A percentile compares a stretch with the other conserved stretches of the same genome.
Evolutionary conservation across 2,329 filamentous ascomycete species (phyloP).

Genomic region (Rhynchosporium agropyri): DNA sequence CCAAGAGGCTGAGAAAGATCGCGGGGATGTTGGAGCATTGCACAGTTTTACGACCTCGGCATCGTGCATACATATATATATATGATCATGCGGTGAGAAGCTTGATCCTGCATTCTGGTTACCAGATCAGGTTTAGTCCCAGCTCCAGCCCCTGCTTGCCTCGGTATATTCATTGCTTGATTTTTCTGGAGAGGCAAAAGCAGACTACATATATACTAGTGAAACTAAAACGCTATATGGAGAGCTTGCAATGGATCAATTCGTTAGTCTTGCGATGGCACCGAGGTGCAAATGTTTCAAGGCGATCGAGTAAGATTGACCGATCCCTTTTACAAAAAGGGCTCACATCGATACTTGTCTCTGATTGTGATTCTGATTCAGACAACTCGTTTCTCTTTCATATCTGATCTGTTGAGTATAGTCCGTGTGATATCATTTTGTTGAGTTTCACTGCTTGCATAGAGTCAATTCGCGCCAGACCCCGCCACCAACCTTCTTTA

Average conservation of each 20-base stretch:
- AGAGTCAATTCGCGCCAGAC: background rate
- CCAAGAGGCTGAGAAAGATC: too few species aligned
- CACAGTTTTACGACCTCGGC: background rate
- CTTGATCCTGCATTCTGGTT: background rate
- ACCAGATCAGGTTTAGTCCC: background rate
- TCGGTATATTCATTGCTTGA: background rate
- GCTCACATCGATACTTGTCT: background rate
- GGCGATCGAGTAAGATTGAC: background rate
- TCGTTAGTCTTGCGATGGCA: constrained; percentile 4
- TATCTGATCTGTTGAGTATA: background rate
- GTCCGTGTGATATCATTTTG: background rate
- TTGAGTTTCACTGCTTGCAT: background rate
- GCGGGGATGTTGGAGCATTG: too few species aligned
- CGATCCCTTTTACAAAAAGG: background rate
- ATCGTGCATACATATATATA: background rate
- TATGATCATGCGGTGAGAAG: background rate
- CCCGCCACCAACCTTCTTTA: background rate
- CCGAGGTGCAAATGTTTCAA: constrained; percentile 11
- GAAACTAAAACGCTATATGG: background rate
- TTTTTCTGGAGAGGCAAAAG: background rate
- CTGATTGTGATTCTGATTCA: background rate
- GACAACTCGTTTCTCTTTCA: background rate
- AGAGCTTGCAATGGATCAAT: background rate
- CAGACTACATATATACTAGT: background rate
- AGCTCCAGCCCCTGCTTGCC: background rate